Conservation (phyloP, 805 yeast genomes). For the Saturnispora kantuleensis region DNA sequence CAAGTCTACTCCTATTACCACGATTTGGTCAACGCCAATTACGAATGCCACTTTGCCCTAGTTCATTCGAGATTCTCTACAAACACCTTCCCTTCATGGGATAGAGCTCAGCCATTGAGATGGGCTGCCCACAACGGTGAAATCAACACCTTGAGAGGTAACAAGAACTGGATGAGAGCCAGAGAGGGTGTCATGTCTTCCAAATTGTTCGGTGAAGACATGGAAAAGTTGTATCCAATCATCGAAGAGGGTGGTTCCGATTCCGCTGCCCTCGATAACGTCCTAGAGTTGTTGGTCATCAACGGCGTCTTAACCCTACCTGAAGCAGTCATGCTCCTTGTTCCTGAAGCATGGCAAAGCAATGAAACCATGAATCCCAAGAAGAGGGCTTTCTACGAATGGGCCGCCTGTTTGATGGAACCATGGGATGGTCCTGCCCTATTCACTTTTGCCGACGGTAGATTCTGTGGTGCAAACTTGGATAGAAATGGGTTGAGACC, state of each 20-base stretch:
- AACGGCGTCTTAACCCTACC: conserved; percentile 90
- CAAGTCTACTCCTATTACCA: conserved; percentile 94
- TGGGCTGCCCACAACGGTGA: conserved; percentile 99
- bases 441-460: conserved; percentile 92
- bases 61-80: conserved; percentile 98
- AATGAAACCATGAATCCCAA: conserved; percentile 80
- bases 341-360: conserved; percentile 98
- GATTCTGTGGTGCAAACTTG: conserved; percentile 96
- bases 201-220: conserved; percentile 77
- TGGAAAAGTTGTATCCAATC: conserved; percentile 85
- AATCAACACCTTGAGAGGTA: conserved; percentile 92
- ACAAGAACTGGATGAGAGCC: conserved; percentile 98
- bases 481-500: conserved; percentile 98
- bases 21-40: conserved; percentile 84
- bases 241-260: conserved; percentile 98
- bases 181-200: conserved; percentile 96
- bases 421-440: conserved; percentile 99
- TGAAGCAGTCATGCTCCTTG: conserved; percentile 93
- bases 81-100: conserved; percentile 99
- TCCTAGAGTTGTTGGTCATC: conserved; percentile 79
- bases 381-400: conserved; percentile 90
- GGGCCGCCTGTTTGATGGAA: conserved; percentile 99
- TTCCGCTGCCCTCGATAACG: conserved; percentile 96
- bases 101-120: conserved; percentile 95
- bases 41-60: conserved; percentile 89